phyloP scores from a whole-genome alignment of 1,284 basidiomycete genomes.

The Pseudozyma sp. region DNA sequence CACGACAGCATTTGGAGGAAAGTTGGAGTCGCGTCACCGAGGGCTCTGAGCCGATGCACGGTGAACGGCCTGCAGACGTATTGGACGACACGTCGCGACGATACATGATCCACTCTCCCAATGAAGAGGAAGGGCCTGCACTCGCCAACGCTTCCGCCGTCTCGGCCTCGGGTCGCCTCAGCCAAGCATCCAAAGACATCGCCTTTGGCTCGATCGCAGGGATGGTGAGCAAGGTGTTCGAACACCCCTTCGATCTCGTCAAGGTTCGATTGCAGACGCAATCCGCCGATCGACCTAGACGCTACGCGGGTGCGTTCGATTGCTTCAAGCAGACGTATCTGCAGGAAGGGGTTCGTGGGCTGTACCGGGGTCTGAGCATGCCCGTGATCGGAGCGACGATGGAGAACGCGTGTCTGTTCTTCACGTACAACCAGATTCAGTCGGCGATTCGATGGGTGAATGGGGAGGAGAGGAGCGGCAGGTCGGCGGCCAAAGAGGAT shows the following conservation, averaged over 20 bases:
- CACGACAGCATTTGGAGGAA: constrained; percentile 34
- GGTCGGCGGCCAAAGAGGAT: constrained; percentile 65
- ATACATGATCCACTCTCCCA: constrained; percentile 45
- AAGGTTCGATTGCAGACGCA: constrained; percentile 68
- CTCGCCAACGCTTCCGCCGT: constrained; percentile 4
- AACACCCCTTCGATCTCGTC: constrained; percentile 67
- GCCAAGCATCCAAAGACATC: constrained; percentile 64
- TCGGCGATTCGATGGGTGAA: constrained; percentile 72
- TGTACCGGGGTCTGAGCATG: constrained; percentile 78
- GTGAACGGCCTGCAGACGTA: not conserved
- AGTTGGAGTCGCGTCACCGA: constrained; percentile 29
- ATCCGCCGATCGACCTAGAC: constrained; percentile 47
- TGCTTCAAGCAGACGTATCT: constrained; percentile 62
- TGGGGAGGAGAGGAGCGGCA: constrained; percentile 32
- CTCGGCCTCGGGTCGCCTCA: constrained; percentile 40
- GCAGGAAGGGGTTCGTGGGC: constrained; percentile 61
- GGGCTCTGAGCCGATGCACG: not conserved
- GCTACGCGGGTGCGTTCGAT: constrained; percentile 60
- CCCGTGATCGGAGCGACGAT: constrained; percentile 89
- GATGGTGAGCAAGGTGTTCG: constrained; percentile 66
- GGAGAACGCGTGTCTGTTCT: constrained; percentile 88
- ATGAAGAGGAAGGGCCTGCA: constrained; percentile 34
- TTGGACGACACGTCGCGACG: constrained; percentile 1
- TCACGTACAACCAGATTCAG: constrained; percentile 87
- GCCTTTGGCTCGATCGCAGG: constrained; percentile 65